These are phyloP conservation scores for Neurospora crassa DNA, from an alignment of 2,329 filamentous ascomycete species.

Conservation along the genomic window DNA sequence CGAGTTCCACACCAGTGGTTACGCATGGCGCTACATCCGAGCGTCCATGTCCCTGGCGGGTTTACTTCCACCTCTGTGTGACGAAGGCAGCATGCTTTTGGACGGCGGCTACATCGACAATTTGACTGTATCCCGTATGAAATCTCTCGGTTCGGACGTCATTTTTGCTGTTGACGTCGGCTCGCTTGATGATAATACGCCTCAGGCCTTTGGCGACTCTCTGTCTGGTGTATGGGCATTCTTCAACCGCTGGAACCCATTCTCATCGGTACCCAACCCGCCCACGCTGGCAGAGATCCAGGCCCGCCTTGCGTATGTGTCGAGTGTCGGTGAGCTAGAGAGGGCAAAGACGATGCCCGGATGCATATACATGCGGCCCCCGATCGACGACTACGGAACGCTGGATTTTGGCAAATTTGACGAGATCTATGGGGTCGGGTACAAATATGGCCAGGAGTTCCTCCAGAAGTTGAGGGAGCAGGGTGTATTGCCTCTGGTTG, in stretches of 20 bases:
- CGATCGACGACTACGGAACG: conserved; percentile 87
- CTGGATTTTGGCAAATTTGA: conserved; percentile 97
- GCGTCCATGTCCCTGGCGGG: conserved; percentile 96
- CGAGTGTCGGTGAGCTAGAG: conserved; percentile 87
- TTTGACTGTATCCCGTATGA: conserved; percentile 94
- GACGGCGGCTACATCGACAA: conserved; percentile 98
- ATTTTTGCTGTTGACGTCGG: conserved; percentile 97
- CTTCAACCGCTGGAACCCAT: conserved; percentile 93
- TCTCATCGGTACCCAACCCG: conserved; percentile 80
- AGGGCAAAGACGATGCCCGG: conserved; percentile 84
- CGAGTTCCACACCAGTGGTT: conserved; percentile 92
- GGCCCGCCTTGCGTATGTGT: conserved; percentile 87
- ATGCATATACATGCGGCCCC: conserved; percentile 93
- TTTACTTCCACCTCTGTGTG: conserved; percentile 83
- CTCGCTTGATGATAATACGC: conserved; percentile 80
- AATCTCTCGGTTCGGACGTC: conserved; percentile 79
- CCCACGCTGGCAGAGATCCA: conserved; percentile 95
- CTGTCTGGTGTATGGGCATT: conserved; percentile 93
- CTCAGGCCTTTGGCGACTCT: conserved; percentile 87
- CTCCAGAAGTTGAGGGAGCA: conserved; percentile 67
- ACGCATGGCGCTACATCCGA: conserved; percentile 93
- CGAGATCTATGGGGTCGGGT: conserved; percentile 87
- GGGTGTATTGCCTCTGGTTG: conserved; percentile 60
- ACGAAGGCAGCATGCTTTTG: conserved; percentile 92
- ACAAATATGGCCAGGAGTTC: conserved; percentile 75